Evolutionary conservation across 139 green algal genomes (phyloP).

Genomic region (Coelastrella sp.): DNA sequence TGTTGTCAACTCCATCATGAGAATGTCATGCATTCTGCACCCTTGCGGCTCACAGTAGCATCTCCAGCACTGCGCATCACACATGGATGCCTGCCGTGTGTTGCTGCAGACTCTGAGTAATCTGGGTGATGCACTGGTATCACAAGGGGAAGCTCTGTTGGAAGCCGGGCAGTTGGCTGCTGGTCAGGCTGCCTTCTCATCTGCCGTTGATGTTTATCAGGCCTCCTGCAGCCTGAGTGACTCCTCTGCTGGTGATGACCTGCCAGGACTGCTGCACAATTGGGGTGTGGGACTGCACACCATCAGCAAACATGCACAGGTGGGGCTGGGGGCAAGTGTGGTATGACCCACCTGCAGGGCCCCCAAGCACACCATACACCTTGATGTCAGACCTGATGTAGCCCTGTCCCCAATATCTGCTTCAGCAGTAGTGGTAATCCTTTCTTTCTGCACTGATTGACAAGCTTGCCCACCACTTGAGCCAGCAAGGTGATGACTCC

Average conservation of each 20-base stretch:
- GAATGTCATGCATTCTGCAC: no score
- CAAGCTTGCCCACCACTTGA: no score
- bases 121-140: constrained; percentile 70
- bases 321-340: not conserved
- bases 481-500: no score
- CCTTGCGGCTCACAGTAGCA: no score
- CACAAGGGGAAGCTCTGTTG: constrained; percentile 48
- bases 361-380: not conserved
- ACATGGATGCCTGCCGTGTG: not conserved
- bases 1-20: no score
- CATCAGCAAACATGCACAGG: constrained; percentile 43
- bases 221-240: constrained; percentile 46
- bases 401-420: no score
- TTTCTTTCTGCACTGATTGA: no score
- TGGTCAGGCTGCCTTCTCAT: constrained; percentile 12
- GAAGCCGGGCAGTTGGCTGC: not conserved
- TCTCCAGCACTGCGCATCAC: not conserved
- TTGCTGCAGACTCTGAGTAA: constrained; percentile 63
- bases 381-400: not conserved
- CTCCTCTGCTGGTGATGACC: constrained; percentile 63
- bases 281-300: constrained; percentile 77
- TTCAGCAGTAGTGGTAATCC: no score
- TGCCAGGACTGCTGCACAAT: constrained; percentile 82
- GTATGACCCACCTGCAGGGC: no score
- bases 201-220: constrained; percentile 48